phyloP scores from a whole-genome alignment of 2,329 filamentous ascomycete genomes.

The Aureobasidium melanogenum region DNA sequence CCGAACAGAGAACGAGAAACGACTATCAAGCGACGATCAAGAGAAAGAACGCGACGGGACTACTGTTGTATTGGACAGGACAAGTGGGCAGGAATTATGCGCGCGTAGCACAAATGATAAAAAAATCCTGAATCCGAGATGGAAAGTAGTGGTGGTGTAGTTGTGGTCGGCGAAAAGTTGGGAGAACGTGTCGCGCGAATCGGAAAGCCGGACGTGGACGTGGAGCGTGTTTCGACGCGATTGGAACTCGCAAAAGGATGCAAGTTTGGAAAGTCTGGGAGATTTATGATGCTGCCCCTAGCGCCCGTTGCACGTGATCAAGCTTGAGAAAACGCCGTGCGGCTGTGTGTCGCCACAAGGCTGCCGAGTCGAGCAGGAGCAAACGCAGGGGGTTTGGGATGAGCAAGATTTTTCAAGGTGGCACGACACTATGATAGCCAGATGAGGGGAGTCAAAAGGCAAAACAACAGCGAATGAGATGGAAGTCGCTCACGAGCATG shows the following conservation, averaged over 20 bases:
- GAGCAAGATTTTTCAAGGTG: background rate
- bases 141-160: background rate
- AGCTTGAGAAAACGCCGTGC: background rate
- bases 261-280: constrained; percentile 5
- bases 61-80: constrained; percentile 1
- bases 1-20: constrained; percentile 1
- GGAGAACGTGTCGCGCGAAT: constrained; percentile 10
- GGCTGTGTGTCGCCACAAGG: background rate
- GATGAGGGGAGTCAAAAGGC: background rate
- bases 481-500: background rate
- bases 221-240: constrained; percentile 10
- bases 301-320: background rate
- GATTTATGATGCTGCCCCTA: background rate
- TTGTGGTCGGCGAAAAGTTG: background rate
- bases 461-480: background rate
- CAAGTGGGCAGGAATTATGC: constrained; percentile 4
- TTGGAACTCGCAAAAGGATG: constrained; percentile 7
- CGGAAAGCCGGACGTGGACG: constrained; percentile 11
- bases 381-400: constrained; percentile 3
- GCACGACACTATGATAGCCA: background rate
- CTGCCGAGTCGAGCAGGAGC: background rate
- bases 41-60: constrained; percentile 3
- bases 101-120: constrained; percentile 7
- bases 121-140: background rate
- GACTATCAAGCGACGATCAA: constrained; percentile 10